These are phyloP conservation scores for Hypoxylon cercidicola DNA, from an alignment of 495 filamentous ascomycete species.

Conservation along the genomic window DNA sequence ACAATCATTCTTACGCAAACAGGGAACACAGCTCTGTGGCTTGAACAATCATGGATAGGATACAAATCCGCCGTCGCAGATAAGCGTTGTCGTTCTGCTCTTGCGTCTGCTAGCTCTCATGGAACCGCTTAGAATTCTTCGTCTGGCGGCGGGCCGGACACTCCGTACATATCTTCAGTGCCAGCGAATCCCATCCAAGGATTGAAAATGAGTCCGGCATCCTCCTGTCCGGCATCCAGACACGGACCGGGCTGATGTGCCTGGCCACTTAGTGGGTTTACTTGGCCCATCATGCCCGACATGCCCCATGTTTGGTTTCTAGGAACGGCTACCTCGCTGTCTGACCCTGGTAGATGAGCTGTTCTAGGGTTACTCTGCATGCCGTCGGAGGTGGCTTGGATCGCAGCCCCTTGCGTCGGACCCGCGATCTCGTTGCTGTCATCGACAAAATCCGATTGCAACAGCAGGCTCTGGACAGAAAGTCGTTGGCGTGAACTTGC, in stretches of 20 bases:
- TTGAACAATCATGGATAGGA: too few relatives aligned
- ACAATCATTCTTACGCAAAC: too few relatives aligned
- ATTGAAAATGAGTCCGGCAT: conserved; percentile 44
- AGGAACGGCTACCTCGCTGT: background rate
- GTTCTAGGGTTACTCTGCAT: background rate
- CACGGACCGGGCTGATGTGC: conserved; percentile 8
- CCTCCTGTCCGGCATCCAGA: conserved; percentile 39
- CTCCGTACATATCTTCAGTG: conserved; percentile 39
- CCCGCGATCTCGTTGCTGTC: conserved; percentile 43
- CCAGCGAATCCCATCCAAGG: conserved; percentile 44
- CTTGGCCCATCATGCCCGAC: background rate
- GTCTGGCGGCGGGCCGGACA: conserved; percentile 16
- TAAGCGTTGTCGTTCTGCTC: background rate
- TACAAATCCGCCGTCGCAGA: background rate
- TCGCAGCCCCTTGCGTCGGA: conserved; percentile 6
- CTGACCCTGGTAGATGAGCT: background rate
- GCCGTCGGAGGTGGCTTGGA: background rate
- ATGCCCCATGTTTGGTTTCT: conserved; percentile 11
- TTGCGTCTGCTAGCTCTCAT: background rate
- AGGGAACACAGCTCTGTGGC: too few relatives aligned
- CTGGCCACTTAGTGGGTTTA: conserved; percentile 1
- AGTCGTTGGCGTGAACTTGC: conserved; percentile 43
- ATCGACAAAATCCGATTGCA: conserved; percentile 45
- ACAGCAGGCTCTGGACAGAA: conserved; percentile 42
- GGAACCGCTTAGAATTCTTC: conserved; percentile 24